Conservation (phyloP, 768 basidiomycete genomes). For the Xerocomus spinulosus region DNA sequence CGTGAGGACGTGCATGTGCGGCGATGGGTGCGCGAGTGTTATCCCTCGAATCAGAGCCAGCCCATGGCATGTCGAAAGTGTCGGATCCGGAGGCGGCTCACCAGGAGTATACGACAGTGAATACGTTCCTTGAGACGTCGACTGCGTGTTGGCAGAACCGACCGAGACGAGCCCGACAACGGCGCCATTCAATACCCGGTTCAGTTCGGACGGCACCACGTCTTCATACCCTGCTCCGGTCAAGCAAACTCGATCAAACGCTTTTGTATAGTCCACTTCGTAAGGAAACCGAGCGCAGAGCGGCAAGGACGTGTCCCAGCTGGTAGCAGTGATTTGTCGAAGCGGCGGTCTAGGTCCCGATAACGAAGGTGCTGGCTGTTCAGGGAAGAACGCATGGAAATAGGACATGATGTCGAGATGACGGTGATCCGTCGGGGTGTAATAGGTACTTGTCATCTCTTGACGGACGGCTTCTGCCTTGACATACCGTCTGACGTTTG, state of each 20-base stretch:
- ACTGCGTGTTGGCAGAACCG: neutral
- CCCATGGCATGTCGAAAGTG: slow-evolving; percentile 62
- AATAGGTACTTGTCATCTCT: slow-evolving; percentile 18
- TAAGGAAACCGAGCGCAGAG: slow-evolving; percentile 69
- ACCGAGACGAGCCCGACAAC: slow-evolving; percentile 67
- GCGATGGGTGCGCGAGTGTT: slow-evolving; percentile 27
- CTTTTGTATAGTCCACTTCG: slow-evolving; percentile 54
- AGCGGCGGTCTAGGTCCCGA: slow-evolving; percentile 15
- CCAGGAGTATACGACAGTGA: slow-evolving; percentile 58
- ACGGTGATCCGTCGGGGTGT: slow-evolving; percentile 60
- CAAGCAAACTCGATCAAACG: slow-evolving; percentile 62
- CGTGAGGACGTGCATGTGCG: slow-evolving; percentile 69
- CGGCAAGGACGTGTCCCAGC: slow-evolving; percentile 68
- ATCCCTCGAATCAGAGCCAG: slow-evolving; percentile 68
- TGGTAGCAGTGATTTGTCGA: slow-evolving; percentile 34
- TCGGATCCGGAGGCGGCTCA: slow-evolving; percentile 49
- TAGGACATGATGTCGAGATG: slow-evolving; percentile 70
- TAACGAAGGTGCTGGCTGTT: slow-evolving; percentile 23
- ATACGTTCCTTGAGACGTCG: neutral
- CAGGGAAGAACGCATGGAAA: slow-evolving; percentile 52
- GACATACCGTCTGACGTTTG: neutral
- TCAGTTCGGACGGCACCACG: slow-evolving; percentile 65
- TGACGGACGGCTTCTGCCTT: slow-evolving; percentile 45
- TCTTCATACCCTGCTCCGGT: slow-evolving; percentile 76
- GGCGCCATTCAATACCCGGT: slow-evolving; percentile 70